Evolutionary conservation across 768 basidiomycete species (phyloP), one percentile per base, ranked within the genome.

Genomic region (Artomyces pyxidatus): DNA sequence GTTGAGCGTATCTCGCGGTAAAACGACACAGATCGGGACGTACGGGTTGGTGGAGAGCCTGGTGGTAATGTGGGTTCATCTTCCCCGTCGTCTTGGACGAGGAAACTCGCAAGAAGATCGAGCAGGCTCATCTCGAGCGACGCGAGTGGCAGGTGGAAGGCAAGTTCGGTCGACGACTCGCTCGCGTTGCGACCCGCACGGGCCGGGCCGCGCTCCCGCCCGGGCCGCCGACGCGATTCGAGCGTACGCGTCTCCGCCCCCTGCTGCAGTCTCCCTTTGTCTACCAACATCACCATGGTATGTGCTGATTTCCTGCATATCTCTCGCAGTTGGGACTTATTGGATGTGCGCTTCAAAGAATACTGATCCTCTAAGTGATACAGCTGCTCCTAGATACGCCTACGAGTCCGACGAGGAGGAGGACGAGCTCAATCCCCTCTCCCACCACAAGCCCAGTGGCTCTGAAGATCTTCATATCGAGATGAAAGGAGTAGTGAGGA

Each of bases 1-100:
- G 39, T 23, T 27, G 37, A n/a, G n/a, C 26, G 47, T 35, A 2
- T 41, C 45, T 27, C 22, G 6, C 6, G 22, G n/a, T 27, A 7
- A 32, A 11, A 19, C 32, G 26, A 52, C 35, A 3, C 48, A 48
- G 22, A 35, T 45, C 17, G 14, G 19, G 4, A 71, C 78, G 58
- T 60, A 81, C 81, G 59, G n/a, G 72, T 82, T 6, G 82, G 82
- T 25, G 82, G 82, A 23, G 80, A 66, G 25, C 82, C 82, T 0
- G 81, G 82, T 2, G 82, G 82, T 1, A 76, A 67, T 8, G 72
- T 58, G 2, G 69, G 71, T 10, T 63, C 64, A 25, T 67, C 71
- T 32, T 61, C 69, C 21, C 61, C 68, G 25, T 69, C 67, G 45
- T 64, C 63, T 42, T 60, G 45, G 28, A 40, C 46, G 12, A 43